These are phyloP conservation scores for Salix brachista DNA, from an alignment of 345 rosid species.

Conservation along the genomic window DNA sequence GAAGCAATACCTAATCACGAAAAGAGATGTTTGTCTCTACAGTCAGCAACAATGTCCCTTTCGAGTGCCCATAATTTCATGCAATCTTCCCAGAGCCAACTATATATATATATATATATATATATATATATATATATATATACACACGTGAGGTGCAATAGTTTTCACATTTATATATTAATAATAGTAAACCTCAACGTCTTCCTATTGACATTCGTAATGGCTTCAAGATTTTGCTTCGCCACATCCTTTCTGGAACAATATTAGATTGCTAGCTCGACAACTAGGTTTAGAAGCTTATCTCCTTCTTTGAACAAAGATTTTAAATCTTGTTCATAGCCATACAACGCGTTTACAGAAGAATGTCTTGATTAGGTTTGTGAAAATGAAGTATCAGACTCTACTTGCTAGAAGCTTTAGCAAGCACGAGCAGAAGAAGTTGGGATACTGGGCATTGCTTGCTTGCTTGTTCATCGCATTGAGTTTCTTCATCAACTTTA, in stretches of 20 bases:
- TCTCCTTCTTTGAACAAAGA: neutral
- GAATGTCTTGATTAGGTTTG: neutral
- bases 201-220: neutral
- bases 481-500: slow-evolving; percentile 50
- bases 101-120: neutral
- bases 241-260: neutral
- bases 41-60: neutral
- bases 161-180: neutral
- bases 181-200: neutral
- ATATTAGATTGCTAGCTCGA: neutral
- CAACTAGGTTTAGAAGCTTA: neutral
- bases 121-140: neutral
- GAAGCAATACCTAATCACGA: neutral
- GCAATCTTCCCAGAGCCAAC: neutral
- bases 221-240: neutral
- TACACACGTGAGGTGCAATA: neutral
- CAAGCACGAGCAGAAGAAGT: slow-evolving; percentile 55
- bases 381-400: slow-evolving; percentile 33
- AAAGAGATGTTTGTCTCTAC: neutral
- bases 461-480: slow-evolving; percentile 44
- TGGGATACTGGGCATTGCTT: slow-evolving; percentile 57
- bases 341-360: neutral
- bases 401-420: slow-evolving; percentile 72
- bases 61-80: neutral
- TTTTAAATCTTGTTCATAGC: neutral